These are phyloP conservation scores for Solanum hybrid DNA, from an alignment of 305 asterid species.

Conservation along the genomic window DNA sequence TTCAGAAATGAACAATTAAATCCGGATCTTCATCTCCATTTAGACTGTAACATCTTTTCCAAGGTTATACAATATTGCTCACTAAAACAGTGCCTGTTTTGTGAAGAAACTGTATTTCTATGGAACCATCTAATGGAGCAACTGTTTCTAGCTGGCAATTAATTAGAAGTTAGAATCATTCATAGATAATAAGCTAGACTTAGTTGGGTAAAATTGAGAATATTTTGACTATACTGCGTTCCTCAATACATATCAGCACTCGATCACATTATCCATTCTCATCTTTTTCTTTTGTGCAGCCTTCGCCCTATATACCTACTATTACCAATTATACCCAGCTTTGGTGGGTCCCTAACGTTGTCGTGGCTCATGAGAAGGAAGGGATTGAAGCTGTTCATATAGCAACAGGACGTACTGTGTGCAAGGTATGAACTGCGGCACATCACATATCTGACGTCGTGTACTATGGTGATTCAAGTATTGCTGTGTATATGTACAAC, in stretches of 20 bases:
- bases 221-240: background rate
- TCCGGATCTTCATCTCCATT: background rate
- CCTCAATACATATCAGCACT: background rate
- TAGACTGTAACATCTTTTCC: background rate
- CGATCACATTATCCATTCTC: background rate
- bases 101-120: background rate
- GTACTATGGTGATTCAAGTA: background rate
- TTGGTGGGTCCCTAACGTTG: conserved; percentile 99
- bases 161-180: background rate
- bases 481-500: background rate
- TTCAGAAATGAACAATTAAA: background rate
- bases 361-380: conserved; percentile 91
- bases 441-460: background rate
- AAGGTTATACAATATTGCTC: background rate
- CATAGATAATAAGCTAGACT: background rate
- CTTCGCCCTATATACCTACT: conserved; percentile 66
- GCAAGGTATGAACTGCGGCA: conserved; percentile 51
- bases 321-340: conserved; percentile 88
- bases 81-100: background rate
- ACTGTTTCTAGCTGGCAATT: background rate
- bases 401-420: conserved; percentile 90
- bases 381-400: conserved; percentile 96
- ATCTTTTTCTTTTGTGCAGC: conserved; percentile 38
- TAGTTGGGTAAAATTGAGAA: background rate
- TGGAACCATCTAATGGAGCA: background rate